Conservation (phyloP, 2,329 filamentous ascomycete genomes). For the Alternaria arborescens region DNA sequence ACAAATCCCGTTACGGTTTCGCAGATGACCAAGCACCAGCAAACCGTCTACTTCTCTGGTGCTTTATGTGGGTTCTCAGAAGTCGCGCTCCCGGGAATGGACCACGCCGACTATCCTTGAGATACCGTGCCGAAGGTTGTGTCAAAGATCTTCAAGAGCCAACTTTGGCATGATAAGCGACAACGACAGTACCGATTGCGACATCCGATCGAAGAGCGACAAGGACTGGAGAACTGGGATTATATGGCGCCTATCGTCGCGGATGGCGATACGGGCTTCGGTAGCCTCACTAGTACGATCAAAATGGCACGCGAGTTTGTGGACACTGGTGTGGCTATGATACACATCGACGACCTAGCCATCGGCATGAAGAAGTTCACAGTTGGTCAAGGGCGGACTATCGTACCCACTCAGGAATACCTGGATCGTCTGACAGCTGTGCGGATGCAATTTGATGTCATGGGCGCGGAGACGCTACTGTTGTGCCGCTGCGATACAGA, state of each 20-base stretch:
- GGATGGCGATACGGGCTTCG: conserved; percentile 57
- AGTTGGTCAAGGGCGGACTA: conserved; percentile 51
- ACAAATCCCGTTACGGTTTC: conserved; percentile 49
- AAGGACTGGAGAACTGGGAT: conserved; percentile 49
- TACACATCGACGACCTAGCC: conserved; percentile 56
- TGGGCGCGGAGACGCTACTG: conserved; percentile 53
- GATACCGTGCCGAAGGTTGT: conserved; percentile 56
- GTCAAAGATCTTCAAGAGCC: conserved; percentile 52
- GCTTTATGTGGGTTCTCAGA: conserved; percentile 53
- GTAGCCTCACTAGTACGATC: conserved; percentile 51
- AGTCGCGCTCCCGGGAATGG: conserved; percentile 51
- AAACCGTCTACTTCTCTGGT: conserved; percentile 55
- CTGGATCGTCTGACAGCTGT: conserved; percentile 48
- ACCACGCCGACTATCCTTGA: conserved; percentile 56
- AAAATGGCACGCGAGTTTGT: conserved; percentile 55
- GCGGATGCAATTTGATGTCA: conserved; percentile 54
- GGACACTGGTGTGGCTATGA: conserved; percentile 56
- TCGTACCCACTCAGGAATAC: conserved; percentile 54
- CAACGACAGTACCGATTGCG: conserved; percentile 52
- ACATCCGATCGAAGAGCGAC: conserved; percentile 41
- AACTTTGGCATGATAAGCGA: conserved; percentile 54
- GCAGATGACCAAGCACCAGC: conserved; percentile 52
- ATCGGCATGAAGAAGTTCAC: conserved; percentile 58
- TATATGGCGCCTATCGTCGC: conserved; percentile 54
- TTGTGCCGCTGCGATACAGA: conserved; percentile 53